phyloP scores from a whole-genome alignment of 2,329 filamentous ascomycete genomes.

The Cryphonectria parasitica region DNA sequence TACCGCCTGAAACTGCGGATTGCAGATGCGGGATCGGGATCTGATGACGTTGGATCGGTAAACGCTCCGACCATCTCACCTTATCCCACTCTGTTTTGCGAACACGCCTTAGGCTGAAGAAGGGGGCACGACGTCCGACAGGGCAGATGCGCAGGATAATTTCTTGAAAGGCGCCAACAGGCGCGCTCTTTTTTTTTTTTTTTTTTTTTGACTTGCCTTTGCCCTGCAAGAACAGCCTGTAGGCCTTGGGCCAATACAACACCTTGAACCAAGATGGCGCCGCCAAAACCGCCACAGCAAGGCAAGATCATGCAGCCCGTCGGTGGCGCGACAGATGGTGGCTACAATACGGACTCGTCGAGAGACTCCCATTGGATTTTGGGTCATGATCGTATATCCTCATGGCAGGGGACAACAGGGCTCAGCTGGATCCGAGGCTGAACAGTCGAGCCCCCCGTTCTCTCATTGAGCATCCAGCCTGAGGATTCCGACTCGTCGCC shows the following conservation, averaged over 20 bases:
- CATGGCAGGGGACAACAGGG: background rate
- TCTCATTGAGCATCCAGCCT: background rate
- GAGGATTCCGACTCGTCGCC: background rate
- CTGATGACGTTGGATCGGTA: slow-evolving; percentile 1
- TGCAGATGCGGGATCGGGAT: slow-evolving; percentile 5
- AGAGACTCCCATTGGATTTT: background rate
- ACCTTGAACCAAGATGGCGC: background rate
- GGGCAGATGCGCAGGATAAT: background rate
- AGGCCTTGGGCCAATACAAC: background rate
- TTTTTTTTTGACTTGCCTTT: background rate
- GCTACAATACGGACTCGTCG: background rate
- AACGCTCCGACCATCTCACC: background rate
- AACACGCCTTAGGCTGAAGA: background rate
- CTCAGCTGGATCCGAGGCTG: background rate
- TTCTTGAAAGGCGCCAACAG: background rate
- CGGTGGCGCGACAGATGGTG: background rate
- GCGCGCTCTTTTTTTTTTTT: background rate
- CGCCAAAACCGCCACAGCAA: background rate
- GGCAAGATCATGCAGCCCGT: background rate
- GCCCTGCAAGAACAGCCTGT: background rate
- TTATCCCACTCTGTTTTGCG: background rate
- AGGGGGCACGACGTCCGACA: background rate
- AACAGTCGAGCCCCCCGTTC: background rate
- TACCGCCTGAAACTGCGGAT: slow-evolving; percentile 8
- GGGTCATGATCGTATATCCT: background rate